Base-by-base conservation (phyloP, 1,284 basidiomycete species). In the Lentinus polychrous region DNA sequence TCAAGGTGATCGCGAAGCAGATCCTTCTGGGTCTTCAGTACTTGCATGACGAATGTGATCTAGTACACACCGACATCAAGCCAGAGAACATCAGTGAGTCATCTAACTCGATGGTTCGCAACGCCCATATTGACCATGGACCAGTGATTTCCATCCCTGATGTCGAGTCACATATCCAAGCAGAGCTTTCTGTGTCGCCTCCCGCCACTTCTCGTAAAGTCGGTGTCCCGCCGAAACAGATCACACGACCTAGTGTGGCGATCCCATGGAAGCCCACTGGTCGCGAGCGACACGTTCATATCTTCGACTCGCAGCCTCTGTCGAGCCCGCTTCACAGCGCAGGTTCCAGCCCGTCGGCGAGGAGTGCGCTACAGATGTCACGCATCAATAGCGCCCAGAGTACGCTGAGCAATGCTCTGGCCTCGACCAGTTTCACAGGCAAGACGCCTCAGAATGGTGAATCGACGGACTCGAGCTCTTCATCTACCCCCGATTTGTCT, bases 21-120 rank as follows among this genome's bases (percentile, higher is more conserved):
- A 73, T 93, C 45, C 75, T 94, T 40, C 79, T 92, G 31, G 92
- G 90, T n/a, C 74, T 94, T 52, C 84, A 93, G 65, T 94, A 93
- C 66, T 79, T 94, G 46, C 91, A 94, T 58, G 86, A 91, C 43
- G 87, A 91, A 65, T 94, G 91, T 66, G 86, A 90, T 59, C 76
- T 92, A 32, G 87, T 92, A 32, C 87, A 90, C 60, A 89, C 86
- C 24, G 91, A 94, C 63, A 87, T 94, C 56, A 94, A 94, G 66
- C 91, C 91, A 48, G 91, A 94, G 70, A 94, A 94, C 63, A 93
- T 94, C 54, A 74, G 92, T 78, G 72, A 78, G 79, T 78, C 46
- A 45, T 47, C 8, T 32, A 27, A 20, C 33, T 46, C 49, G n/a
- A 35, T 47, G 18, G 14, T 52, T 35, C n/a, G n/a, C n/a, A 23